Percentiles rank a stretch among this genome's conserved stretches.
These are phyloP conservation scores for Monascus purpureus DNA, from an alignment of 495 filamentous ascomycete genomes.

Conservation along the genomic window DNA sequence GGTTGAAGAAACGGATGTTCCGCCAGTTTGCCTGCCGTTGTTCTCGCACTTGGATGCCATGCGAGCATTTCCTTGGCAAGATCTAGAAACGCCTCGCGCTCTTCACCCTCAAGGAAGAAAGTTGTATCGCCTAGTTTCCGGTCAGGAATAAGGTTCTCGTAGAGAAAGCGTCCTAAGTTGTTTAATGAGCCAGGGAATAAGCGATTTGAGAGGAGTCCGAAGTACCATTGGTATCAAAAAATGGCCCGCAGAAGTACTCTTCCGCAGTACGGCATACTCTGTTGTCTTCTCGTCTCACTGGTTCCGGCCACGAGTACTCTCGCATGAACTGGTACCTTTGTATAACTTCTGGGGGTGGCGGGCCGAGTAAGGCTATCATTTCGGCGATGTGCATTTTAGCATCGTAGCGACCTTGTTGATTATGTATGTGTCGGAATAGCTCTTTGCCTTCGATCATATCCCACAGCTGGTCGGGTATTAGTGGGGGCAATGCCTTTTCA, in stretches of 20 bases:
- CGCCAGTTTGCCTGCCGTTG: constrained; percentile 21
- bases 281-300: constrained; percentile 20
- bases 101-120: constrained; percentile 20
- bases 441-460: background rate
- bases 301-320: constrained; percentile 19
- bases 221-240: constrained; percentile 23
- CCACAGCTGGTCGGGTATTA: background rate
- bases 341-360: background rate
- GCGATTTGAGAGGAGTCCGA: constrained; percentile 9
- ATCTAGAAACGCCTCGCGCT: constrained; percentile 27
- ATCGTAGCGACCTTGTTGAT: background rate
- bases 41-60: constrained; percentile 20
- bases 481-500: background rate
- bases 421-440: background rate
- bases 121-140: constrained; percentile 16
- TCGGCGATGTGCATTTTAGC: background rate
- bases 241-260: constrained; percentile 24
- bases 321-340: constrained; percentile 23
- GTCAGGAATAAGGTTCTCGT: constrained; percentile 19
- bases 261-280: constrained; percentile 20
- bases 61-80: constrained; percentile 26
- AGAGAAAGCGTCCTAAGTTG: constrained; percentile 20
- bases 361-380: background rate
- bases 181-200: constrained; percentile 15
- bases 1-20: constrained; percentile 22